Conservation (phyloP, 2,329 filamentous ascomycete species). For the Aspergillus puulaauensis region DNA sequence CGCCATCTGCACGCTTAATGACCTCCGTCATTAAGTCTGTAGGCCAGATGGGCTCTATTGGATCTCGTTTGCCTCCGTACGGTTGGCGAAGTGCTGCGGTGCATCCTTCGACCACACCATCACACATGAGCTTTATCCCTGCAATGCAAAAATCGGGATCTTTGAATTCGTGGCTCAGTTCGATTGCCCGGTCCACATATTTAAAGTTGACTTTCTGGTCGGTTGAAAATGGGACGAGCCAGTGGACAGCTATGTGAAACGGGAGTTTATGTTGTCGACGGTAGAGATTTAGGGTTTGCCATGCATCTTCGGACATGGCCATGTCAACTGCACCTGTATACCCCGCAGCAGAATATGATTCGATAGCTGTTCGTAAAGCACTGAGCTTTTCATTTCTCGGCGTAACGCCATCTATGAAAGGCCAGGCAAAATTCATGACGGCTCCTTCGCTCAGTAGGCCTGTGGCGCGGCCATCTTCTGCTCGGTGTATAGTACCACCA, state of each 20-base stretch:
- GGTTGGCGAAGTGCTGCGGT: slow-evolving; percentile 23
- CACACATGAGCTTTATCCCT: slow-evolving; percentile 52
- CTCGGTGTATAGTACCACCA: slow-evolving; percentile 48
- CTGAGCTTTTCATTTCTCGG: slow-evolving; percentile 43
- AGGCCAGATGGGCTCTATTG: slow-evolving; percentile 46
- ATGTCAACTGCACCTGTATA: slow-evolving; percentile 52
- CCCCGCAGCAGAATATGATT: slow-evolving; percentile 44
- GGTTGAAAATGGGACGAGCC: slow-evolving; percentile 46
- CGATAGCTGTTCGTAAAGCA: slow-evolving; percentile 41
- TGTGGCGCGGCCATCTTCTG: slow-evolving; percentile 39
- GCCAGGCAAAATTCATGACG: slow-evolving; percentile 48
- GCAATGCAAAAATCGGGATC: slow-evolving; percentile 45
- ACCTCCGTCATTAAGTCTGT: slow-evolving; percentile 41
- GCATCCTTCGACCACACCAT: slow-evolving; percentile 51
- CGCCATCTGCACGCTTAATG: slow-evolving; percentile 42
- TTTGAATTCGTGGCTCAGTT: slow-evolving; percentile 41
- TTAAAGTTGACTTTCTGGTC: slow-evolving; percentile 36
- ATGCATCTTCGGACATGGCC: slow-evolving; percentile 52
- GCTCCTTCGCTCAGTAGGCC: slow-evolving; percentile 49
- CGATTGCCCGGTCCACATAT: slow-evolving; percentile 49
- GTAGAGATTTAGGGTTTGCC: slow-evolving; percentile 43
- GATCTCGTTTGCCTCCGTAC: slow-evolving; percentile 34
- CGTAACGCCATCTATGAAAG: slow-evolving; percentile 43
- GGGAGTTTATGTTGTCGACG: slow-evolving; percentile 31
- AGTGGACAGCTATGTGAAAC: slow-evolving; percentile 47